These are phyloP conservation scores for Lachancea lanzarotensis DNA, from an alignment of 805 yeast species.

Conservation along the genomic window DNA sequence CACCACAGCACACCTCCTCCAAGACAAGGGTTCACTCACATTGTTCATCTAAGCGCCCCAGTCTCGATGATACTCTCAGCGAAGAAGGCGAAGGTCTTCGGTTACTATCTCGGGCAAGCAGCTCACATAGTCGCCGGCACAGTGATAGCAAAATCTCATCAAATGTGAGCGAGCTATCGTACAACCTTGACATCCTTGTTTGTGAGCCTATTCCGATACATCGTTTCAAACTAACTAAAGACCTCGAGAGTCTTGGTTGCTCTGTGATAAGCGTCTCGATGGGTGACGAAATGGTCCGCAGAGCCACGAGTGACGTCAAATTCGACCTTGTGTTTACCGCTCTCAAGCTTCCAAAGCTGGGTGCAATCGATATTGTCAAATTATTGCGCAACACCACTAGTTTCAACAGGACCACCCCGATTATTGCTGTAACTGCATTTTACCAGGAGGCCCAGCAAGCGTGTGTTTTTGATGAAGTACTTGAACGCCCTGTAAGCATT, in stretches of 20 bases:
- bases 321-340: slow-evolving; percentile 83
- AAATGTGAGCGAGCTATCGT: slow-evolving; percentile 16
- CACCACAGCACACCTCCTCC: slow-evolving; percentile 20
- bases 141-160: slow-evolving; percentile 26
- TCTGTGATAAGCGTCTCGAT: slow-evolving; percentile 68
- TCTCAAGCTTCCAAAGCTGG: slow-evolving; percentile 56
- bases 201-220: slow-evolving; percentile 87
- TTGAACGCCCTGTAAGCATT: slow-evolving; percentile 59
- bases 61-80: slow-evolving; percentile 16
- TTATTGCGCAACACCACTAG: slow-evolving; percentile 70
- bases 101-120: slow-evolving; percentile 26
- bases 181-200: slow-evolving; percentile 56
- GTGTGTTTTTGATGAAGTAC: slow-evolving; percentile 54
- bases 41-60: slow-evolving; percentile 19
- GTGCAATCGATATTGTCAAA: slow-evolving; percentile 70
- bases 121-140: slow-evolving; percentile 24
- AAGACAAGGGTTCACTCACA: slow-evolving; percentile 43
- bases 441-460: slow-evolving; percentile 56
- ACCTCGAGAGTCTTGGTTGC: slow-evolving; percentile 67
- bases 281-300: slow-evolving; percentile 76
- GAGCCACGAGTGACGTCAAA: slow-evolving; percentile 75
- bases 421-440: slow-evolving; percentile 67
- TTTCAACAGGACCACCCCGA: slow-evolving; percentile 69
- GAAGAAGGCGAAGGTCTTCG: slow-evolving; percentile 24
- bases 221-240: slow-evolving; percentile 56